Evolutionary conservation across 2,329 filamentous ascomycete genomes (phyloP).

Genomic region (Diaporthe humulicola): DNA sequence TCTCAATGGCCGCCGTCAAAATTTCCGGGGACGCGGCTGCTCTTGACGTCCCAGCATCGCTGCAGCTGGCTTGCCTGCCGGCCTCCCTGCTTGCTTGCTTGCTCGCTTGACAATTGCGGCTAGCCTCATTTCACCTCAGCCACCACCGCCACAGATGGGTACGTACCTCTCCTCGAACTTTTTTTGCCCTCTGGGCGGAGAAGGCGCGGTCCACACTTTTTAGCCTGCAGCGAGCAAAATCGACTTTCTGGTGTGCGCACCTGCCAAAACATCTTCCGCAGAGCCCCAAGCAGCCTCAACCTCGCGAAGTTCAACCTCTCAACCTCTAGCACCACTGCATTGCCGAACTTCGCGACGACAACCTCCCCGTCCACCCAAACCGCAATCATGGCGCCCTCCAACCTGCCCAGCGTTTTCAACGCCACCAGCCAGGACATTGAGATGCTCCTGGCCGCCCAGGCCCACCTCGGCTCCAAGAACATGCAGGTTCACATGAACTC

Average conservation of each 20-base stretch:
- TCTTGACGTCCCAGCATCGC: constrained; percentile 34
- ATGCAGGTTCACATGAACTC: constrained; percentile 99
- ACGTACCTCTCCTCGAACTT: constrained; percentile 6
- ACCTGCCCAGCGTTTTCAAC: constrained; percentile 96
- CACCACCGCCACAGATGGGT: constrained; percentile 14
- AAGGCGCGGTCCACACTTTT: constrained; percentile 38
- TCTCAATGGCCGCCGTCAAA: constrained; percentile 40
- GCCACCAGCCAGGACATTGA: constrained; percentile 98
- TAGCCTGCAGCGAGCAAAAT: constrained; percentile 23
- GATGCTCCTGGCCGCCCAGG: constrained; percentile 97
- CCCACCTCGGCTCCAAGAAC: constrained; percentile 99
- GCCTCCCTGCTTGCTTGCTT: not conserved
- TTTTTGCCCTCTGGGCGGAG: constrained; percentile 34
- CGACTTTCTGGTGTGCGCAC: constrained; percentile 12
- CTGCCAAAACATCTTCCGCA: constrained; percentile 26
- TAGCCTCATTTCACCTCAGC: not conserved
- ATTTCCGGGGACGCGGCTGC: constrained; percentile 38
- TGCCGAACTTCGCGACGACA: constrained; percentile 38
- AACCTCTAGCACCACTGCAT: constrained; percentile 32
- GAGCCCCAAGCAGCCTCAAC: constrained; percentile 23
- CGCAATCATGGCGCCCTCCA: constrained; percentile 85
- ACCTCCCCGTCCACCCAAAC: constrained; percentile 47
- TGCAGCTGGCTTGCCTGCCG: not conserved
- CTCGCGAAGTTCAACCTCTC: constrained; percentile 42
- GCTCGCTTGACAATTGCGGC: not conserved